Evolutionary conservation across 2,329 filamentous ascomycete species (phyloP), one percentile per base, ranked within the genome.

Genomic region (Colletotrichum lini): DNA sequence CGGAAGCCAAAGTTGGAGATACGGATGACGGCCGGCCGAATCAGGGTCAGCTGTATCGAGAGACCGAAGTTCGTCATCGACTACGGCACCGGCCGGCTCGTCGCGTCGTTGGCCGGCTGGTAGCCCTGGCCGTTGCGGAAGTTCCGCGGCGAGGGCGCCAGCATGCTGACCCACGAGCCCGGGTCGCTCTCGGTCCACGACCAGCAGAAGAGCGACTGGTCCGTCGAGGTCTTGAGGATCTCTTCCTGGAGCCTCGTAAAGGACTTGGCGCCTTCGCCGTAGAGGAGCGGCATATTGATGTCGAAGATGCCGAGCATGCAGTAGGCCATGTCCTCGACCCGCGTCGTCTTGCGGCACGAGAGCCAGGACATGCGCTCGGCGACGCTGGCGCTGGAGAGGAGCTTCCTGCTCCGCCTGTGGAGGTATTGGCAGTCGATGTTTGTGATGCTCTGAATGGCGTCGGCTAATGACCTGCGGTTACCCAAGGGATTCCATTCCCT

Each of bases 351-450:
- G 21, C 78, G 69, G 3, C 66, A 63, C 3, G 78, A 72, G 13
- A 77, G 74, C 79, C 77, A 80, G 5, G 75, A 78, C 78, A 80
- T 80, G 60, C 75, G 75, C 16, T 70, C 58, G 1, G 78, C 76
- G 42, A 79, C 69, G 69, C 75, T 74, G 15, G 73, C 74, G n/a
- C 38, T 15, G 12, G 64, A 68, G 2, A 71, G 49, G 9, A 26
- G 52, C 21, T 66, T 42, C 26, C 23, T 70, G 16, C 44, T 54
- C 38, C 59, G 26, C 15, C 47, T 57, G 16, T 71, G 58, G 35
- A 73, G 35, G 42, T 73, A 73, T 0, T 44, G 30, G 4, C 30
- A 54, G 30, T 53, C 35, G 26, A 73, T 72, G 8, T 60, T 54
- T 21, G 72, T 68, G 50, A 68, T 35, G 4, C 40, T 50, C 2